Evolutionary conservation across 2,329 filamentous ascomycete species (phyloP).

Genomic region (Diaporthe sp.): DNA sequence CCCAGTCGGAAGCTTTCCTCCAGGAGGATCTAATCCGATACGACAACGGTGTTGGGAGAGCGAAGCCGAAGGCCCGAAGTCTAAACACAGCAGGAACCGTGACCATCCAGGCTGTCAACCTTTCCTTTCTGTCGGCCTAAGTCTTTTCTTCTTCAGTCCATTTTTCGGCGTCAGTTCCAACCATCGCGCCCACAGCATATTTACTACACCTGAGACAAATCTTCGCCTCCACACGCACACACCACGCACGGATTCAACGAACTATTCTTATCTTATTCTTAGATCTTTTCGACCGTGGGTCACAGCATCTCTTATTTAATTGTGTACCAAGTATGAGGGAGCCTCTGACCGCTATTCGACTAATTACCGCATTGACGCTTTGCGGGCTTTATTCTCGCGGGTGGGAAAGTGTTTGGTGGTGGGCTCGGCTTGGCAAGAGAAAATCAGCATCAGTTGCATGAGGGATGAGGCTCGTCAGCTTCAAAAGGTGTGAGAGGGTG

Average conservation of each 20-base stretch:
- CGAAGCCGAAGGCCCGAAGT: background rate
- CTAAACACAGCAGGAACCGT: background rate
- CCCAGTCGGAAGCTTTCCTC: background rate
- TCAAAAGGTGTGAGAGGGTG: background rate
- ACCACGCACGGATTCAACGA: background rate
- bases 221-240: background rate
- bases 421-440: background rate
- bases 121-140: background rate
- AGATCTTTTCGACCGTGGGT: background rate
- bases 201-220: slow-evolving; percentile 10
- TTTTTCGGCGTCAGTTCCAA: background rate
- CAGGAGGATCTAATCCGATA: background rate
- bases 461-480: background rate
- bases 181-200: slow-evolving; percentile 15
- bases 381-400: background rate
- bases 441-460: background rate
- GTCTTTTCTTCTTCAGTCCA: background rate
- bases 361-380: background rate
- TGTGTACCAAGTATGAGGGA: background rate
- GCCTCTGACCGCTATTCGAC: background rate
- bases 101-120: background rate
- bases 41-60: background rate
- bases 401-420: background rate
- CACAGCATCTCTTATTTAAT: slow-evolving; percentile 15
- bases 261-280: slow-evolving; percentile 22